Evolutionary conservation across 2,329 filamentous ascomycete genomes (phyloP).

Genomic region (Hypocrella siamensis): DNA sequence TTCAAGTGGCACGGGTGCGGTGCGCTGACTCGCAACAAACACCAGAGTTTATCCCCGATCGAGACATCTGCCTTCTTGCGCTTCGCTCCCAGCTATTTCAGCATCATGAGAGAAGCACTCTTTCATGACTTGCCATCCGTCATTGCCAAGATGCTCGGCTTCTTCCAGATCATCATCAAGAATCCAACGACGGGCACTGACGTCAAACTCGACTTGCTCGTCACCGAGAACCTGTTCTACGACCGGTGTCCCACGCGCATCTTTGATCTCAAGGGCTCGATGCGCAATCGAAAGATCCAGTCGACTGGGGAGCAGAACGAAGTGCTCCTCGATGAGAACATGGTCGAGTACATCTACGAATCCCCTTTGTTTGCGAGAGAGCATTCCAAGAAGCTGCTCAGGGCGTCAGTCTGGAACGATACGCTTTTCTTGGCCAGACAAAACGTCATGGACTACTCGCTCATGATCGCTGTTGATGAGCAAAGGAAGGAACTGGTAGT

Average conservation of each 20-base stretch:
- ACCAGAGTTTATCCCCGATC: conserved; percentile 64
- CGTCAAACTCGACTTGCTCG: conserved; percentile 81
- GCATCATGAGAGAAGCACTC: conserved; percentile 88
- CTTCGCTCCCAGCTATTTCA: conserved; percentile 94
- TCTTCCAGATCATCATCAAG: conserved; percentile 95
- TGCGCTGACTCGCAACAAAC: no score
- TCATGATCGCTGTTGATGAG: conserved; percentile 97
- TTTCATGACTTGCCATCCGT: conserved; percentile 93
- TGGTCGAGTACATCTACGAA: conserved; percentile 98
- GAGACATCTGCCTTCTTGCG: conserved; percentile 89
- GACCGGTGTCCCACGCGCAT: conserved; percentile 79
- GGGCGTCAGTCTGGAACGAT: conserved; percentile 91
- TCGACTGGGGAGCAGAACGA: conserved; percentile 92
- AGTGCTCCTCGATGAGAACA: conserved; percentile 92
- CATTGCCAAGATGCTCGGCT: conserved; percentile 97
- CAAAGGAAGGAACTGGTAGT: conserved; percentile 80
- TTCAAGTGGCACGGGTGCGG: no score
- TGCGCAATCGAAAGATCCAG: conserved; percentile 96
- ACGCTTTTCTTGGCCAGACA: conserved; percentile 88
- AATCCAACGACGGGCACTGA: conserved; percentile 83
- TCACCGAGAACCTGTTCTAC: conserved; percentile 98
- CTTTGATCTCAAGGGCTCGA: conserved; percentile 93
- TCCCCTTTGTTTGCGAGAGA: conserved; percentile 89
- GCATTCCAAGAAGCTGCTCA: conserved; percentile 85
- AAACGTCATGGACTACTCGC: conserved; percentile 97